A percentile compares a stretch with the other conserved stretches of the same genome.
These are phyloP conservation scores for Gossypium davidsonii DNA, from an alignment of 441 rosid species.

Conservation along the genomic window DNA sequence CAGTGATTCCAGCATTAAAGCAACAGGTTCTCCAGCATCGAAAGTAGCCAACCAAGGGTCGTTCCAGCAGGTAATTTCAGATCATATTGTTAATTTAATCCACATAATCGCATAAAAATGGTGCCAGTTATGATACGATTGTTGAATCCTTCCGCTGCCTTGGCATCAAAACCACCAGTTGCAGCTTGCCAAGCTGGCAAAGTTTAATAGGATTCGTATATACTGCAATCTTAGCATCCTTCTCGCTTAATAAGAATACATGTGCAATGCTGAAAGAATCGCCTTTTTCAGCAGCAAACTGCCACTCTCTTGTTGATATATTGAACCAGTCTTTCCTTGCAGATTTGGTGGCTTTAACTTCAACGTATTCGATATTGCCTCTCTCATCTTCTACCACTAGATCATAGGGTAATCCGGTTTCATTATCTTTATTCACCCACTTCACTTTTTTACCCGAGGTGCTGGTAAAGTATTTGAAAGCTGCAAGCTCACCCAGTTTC, in stretches of 20 bases:
- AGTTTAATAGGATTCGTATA: constrained; percentile 56
- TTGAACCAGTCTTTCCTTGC: constrained; percentile 72
- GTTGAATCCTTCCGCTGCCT: constrained; percentile 28
- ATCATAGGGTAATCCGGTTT: constrained; percentile 84
- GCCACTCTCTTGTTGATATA: constrained; percentile 79
- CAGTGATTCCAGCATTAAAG: not conserved
- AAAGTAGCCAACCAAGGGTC: not conserved
- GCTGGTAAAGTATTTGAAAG: constrained; percentile 52
- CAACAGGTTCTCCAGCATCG: not conserved
- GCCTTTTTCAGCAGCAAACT: constrained; percentile 66
- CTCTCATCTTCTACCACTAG: constrained; percentile 46
- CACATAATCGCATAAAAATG: not conserved
- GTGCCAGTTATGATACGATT: constrained; percentile 3
- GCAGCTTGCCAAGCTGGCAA: constrained; percentile 68
- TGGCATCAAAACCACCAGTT: constrained; percentile 69
- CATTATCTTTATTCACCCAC: constrained; percentile 71
- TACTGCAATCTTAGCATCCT: constrained; percentile 45
- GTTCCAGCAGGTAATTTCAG: not conserved
- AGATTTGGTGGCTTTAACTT: constrained; percentile 81
- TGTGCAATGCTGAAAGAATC: constrained; percentile 63
- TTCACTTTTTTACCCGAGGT: constrained; percentile 36
- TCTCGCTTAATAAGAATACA: constrained; percentile 46
- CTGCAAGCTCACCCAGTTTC: constrained; percentile 70
- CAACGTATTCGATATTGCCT: constrained; percentile 47
- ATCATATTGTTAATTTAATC: not conserved